phyloP scores from a whole-genome alignment of 2,329 filamentous ascomycete species.

The Fusarium tricinctum region DNA sequence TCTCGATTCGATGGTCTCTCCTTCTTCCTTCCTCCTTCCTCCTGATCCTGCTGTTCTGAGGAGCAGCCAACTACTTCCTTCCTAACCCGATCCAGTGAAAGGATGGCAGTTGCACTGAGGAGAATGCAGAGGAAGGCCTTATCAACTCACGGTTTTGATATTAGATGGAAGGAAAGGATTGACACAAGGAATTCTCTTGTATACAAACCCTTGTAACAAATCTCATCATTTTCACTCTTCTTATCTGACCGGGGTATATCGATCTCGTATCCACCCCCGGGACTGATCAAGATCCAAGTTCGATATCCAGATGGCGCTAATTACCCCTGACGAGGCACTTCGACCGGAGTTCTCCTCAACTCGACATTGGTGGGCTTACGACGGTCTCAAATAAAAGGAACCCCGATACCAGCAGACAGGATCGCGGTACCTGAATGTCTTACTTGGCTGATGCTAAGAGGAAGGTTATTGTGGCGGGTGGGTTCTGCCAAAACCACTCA shows the following conservation, averaged over 20 bases:
- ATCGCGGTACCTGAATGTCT: neutral
- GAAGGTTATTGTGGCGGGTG: constrained; percentile 4
- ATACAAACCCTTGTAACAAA: no score
- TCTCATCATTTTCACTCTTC: neutral
- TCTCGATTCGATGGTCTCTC: neutral
- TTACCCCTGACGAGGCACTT: neutral
- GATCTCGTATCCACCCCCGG: constrained; percentile 8
- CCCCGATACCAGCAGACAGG: neutral
- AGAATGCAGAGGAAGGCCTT: neutral
- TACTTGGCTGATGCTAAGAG: neutral
- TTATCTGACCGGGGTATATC: neutral
- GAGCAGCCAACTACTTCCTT: neutral
- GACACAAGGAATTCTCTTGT: no score
- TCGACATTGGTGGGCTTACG: neutral
- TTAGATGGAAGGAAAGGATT: neutral
- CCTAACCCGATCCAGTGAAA: neutral
- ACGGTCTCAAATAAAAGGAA: neutral
- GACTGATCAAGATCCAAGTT: constrained; percentile 15
- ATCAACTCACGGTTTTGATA: neutral
- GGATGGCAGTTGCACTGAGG: neutral
- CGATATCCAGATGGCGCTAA: constrained; percentile 1
- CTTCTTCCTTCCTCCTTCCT: neutral
- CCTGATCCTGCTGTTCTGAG: no score
- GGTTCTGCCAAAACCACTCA: neutral
- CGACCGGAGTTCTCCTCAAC: neutral